Conservation (phyloP, 176 grass and related monocot species). For the Thalia dealbata region DNA sequence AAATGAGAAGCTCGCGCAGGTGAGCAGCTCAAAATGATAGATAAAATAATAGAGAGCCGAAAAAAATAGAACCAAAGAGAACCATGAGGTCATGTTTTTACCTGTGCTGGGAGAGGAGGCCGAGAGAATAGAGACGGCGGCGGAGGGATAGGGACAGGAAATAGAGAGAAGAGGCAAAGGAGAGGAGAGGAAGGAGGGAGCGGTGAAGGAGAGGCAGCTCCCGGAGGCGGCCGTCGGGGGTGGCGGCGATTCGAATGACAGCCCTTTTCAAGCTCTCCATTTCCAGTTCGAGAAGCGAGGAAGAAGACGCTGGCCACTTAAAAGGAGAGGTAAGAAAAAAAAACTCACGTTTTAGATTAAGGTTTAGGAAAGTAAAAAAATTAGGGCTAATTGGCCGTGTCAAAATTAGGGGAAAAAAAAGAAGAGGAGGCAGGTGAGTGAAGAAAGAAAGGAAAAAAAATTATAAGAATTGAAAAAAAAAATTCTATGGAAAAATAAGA, state of each 20-base stretch:
- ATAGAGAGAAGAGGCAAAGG: constrained; percentile 36
- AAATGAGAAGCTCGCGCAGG: neutral
- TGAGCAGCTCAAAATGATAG: neutral
- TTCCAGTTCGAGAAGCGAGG: neutral
- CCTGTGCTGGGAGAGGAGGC: constrained; percentile 35
- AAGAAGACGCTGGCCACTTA: too few species aligned
- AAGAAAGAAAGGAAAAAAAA: too few species aligned
- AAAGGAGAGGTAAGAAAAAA: too few species aligned
- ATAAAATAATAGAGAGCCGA: neutral
- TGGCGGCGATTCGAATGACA: constrained; percentile 34
- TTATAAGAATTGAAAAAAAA: too few species aligned
- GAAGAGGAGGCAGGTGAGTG: too few species aligned
- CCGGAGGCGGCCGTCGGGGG: constrained; percentile 36
- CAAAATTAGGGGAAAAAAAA: too few species aligned
- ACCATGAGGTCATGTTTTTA: neutral
- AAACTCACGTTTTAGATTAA: too few species aligned
- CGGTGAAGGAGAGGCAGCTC: constrained; percentile 46
- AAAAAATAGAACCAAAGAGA: neutral
- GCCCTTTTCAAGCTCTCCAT: constrained; percentile 44
- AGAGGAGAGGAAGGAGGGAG: constrained; percentile 56
- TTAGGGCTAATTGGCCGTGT: too few species aligned
- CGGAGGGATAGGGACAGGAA: constrained; percentile 29
- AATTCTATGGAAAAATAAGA: too few species aligned
- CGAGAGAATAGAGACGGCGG: constrained; percentile 17
- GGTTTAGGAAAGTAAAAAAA: too few species aligned